Percentiles rank a stretch among this genome's conserved stretches.
Conservation (phyloP, 371 early-diverging fungal genomes). For the Smittium mucronatum region DNA sequence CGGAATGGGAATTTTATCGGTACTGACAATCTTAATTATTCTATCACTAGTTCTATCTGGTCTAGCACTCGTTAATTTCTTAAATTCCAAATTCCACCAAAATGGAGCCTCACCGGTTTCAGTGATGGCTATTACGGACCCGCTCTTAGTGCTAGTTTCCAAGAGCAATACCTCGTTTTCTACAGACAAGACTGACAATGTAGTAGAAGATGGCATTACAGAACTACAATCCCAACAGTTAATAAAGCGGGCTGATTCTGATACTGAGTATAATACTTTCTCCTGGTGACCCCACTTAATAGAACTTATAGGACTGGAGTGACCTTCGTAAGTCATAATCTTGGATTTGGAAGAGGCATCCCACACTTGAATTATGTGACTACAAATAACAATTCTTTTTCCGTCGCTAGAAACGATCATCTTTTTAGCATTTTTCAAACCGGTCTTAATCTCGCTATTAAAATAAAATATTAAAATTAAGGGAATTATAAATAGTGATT, state of each 20-base stretch:
- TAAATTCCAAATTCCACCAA: not conserved
- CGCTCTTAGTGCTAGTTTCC: not conserved
- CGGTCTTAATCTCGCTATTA: constrained; percentile 16
- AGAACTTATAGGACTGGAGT: constrained; percentile 30
- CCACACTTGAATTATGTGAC: constrained; percentile 28
- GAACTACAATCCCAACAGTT: constrained; percentile 31
- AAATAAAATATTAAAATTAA: not conserved
- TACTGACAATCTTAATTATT: not conserved
- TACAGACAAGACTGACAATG: not conserved
- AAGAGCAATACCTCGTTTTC: not conserved
- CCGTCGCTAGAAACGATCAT: constrained; percentile 20
- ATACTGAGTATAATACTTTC: constrained; percentile 31
- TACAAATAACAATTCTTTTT: constrained; percentile 23
- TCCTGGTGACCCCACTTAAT: constrained; percentile 26
- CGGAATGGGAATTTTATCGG: constrained; percentile 7
- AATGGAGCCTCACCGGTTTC: not conserved
- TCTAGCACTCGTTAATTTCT: not conserved
- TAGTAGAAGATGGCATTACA: not conserved
- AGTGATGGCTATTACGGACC: not conserved
- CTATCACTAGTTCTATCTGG: not conserved
- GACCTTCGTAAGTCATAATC: constrained; percentile 31
- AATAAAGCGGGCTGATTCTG: constrained; percentile 37
- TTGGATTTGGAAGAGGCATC: constrained; percentile 12
- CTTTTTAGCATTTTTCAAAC: constrained; percentile 12
- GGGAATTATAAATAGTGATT: not conserved